Conservation (phyloP, 495 filamentous ascomycete genomes). For the Penicillium fimorum region DNA sequence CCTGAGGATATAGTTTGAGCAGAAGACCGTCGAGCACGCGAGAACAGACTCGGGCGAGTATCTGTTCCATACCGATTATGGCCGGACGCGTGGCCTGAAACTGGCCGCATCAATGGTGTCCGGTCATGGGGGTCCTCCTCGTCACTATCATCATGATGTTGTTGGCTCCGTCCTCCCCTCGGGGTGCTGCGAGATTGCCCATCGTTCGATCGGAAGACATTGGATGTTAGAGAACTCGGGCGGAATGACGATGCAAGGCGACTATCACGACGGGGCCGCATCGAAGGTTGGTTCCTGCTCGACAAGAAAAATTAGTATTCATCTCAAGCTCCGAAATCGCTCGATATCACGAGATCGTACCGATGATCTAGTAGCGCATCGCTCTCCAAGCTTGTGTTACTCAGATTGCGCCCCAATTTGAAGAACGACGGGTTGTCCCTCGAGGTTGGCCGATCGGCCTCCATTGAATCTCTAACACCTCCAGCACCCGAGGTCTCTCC, state of each 20-base stretch:
- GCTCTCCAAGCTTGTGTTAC: constrained; percentile 79
- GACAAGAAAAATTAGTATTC: constrained; percentile 10
- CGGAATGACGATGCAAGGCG: constrained; percentile 50
- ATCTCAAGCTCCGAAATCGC: background rate
- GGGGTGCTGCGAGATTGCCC: constrained; percentile 32
- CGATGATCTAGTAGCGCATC: constrained; percentile 77
- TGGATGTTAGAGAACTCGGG: constrained; percentile 34
- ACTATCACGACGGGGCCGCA: constrained; percentile 67
- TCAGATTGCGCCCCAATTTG: constrained; percentile 57
- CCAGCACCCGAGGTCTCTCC: constrained; percentile 22
- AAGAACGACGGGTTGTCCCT: constrained; percentile 52
- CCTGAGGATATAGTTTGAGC: constrained; percentile 33
- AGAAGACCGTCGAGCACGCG: constrained; percentile 31
- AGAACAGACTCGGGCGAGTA: constrained; percentile 28
- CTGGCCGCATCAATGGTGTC: constrained; percentile 40
- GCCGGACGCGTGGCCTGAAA: constrained; percentile 26
- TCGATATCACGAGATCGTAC: constrained; percentile 37
- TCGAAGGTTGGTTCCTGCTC: constrained; percentile 64
- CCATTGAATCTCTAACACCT: constrained; percentile 28
- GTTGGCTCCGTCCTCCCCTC: constrained; percentile 24
- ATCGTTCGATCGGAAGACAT: constrained; percentile 26
- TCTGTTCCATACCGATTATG: constrained; percentile 43
- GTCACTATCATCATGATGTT: constrained; percentile 51
- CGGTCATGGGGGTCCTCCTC: constrained; percentile 39
- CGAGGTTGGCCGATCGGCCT: constrained; percentile 28